Percentiles rank a stretch among this genome's conserved stretches.
Evolutionary conservation across 345 rosid species (phyloP).

Genomic region (Hibiscus syriacus): DNA sequence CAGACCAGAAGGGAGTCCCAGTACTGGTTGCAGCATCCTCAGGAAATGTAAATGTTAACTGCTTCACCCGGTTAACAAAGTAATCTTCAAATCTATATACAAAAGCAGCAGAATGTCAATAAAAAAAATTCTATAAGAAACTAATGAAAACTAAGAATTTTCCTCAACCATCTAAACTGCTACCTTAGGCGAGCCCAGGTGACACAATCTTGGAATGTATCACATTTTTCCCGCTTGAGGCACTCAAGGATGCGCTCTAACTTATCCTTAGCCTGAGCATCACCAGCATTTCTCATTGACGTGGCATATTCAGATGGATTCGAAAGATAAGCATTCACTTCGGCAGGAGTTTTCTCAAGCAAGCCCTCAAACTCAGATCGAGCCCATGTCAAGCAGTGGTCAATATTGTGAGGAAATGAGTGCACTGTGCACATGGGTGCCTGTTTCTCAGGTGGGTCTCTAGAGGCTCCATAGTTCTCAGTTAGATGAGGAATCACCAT

Average conservation of each 20-base stretch:
- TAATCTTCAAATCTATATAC: background rate
- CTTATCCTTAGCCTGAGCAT: constrained; percentile 8
- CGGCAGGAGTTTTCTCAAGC: constrained; percentile 8
- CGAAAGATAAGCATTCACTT: constrained; percentile 6
- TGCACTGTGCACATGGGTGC: constrained; percentile 7
- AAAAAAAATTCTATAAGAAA: background rate
- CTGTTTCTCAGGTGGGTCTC: constrained; percentile 8
- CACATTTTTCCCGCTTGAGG: background rate
- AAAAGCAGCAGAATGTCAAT: background rate
- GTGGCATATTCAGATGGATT: background rate
- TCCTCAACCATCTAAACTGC: background rate
- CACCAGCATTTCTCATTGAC: background rate
- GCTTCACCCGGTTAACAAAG: constrained; percentile 7
- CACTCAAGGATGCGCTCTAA: constrained; percentile 7
- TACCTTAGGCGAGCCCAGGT: constrained; percentile 8
- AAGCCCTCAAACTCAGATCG: constrained; percentile 10
- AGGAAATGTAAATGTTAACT: constrained; percentile 6
- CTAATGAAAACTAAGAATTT: background rate
- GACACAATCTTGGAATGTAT: constrained; percentile 1
- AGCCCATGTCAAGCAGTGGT: constrained; percentile 11
- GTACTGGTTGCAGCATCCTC: constrained; percentile 11
- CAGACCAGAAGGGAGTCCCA: constrained; percentile 7
- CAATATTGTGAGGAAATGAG: constrained; percentile 6
- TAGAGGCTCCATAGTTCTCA: constrained; percentile 8
- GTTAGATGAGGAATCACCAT: constrained; percentile 5